Base-by-base conservation (phyloP, 2,329 filamentous ascomycete species). In the Sporothrix schenckii region DNA sequence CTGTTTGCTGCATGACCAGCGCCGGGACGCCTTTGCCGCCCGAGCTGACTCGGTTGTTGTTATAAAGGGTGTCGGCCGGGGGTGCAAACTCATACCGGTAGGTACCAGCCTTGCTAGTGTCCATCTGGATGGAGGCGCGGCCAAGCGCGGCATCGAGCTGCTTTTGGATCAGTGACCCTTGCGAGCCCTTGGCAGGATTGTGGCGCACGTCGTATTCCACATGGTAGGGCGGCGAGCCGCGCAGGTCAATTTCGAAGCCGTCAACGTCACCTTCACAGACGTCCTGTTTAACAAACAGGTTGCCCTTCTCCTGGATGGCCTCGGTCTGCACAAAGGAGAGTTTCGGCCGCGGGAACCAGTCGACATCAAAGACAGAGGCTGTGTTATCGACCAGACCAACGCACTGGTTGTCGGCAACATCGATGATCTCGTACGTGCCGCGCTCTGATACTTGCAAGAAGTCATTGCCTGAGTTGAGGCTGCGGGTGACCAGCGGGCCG, bases 211-310 rank as follows among this genome's bases (percentile, higher is more conserved):
- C 88, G 78, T 97, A 98, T 74, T 92, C 87, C 63, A 97, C 85
- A 74, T 90, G 88, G 78, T 91, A 98, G 1, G 95, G 95, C 49
- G 94, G 87, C 66, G 90, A 86, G 69, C 92, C 90, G 92, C 72
- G 34, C 14, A 44, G 14, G 54, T 86, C 86, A 68, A 99, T 83
- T 76, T 97, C 93, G 69, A 97, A 89, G 3, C 89, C 89, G 78
- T 97, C 94, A 76, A 97, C 91, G 72, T 98, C 94, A 41, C 94
- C 94, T 81, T 99, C 94, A 77, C 95, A 99, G 41, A 99, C 90
- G 72, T 94, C 90, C 54, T 89, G 86, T 80, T 96, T 96, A 75
- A 89, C 78, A 77, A 90, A 91, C 47, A 84, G 84, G 39, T 83
- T 82, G 10, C 82, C 83, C 19, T 83, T 80, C 49, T 56, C 21